These are phyloP conservation scores for Vigna hirtella DNA, from an alignment of 306 rosid genomes.

Conservation along the genomic window DNA sequence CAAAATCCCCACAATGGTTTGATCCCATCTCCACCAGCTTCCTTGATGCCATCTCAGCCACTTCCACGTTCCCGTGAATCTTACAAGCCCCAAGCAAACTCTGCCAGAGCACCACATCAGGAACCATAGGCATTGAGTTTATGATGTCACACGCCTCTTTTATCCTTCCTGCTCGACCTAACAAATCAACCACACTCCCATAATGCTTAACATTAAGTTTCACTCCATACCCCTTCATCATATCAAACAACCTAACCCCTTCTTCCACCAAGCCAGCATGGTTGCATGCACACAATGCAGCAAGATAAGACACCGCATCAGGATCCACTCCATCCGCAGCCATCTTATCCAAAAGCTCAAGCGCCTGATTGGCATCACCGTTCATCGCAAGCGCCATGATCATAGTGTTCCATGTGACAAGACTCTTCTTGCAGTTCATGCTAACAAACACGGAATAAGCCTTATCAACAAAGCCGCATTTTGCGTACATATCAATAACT, in stretches of 20 bases:
- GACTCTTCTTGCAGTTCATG: constrained; percentile 68
- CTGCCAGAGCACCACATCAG: constrained; percentile 88
- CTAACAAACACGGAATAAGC: constrained; percentile 62
- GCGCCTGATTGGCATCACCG: constrained; percentile 70
- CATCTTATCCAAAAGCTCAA: constrained; percentile 70
- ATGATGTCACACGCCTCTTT: constrained; percentile 73
- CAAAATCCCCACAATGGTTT: constrained; percentile 80
- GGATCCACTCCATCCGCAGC: constrained; percentile 48
- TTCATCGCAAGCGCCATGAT: constrained; percentile 88
- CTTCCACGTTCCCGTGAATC: constrained; percentile 79
- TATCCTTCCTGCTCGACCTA: constrained; percentile 88
- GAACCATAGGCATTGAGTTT: constrained; percentile 64
- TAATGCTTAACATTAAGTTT: constrained; percentile 78
- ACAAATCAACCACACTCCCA: constrained; percentile 80
- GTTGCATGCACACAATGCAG: constrained; percentile 78
- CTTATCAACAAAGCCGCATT: constrained; percentile 81
- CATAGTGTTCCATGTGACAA: constrained; percentile 88
- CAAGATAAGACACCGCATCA: constrained; percentile 84
- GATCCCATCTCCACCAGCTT: constrained; percentile 88
- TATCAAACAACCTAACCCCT: constrained; percentile 72
- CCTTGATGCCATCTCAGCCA: constrained; percentile 79
- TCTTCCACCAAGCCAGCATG: constrained; percentile 87
- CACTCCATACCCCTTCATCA: constrained; percentile 56
- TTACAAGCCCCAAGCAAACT: constrained; percentile 91
- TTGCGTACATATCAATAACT: constrained; percentile 81